Percentiles rank a stretch among this genome's conserved stretches.
Evolutionary conservation across 2,329 filamentous ascomycete species (phyloP).

Genomic region (Phyllosticta citribraziliensis): DNA sequence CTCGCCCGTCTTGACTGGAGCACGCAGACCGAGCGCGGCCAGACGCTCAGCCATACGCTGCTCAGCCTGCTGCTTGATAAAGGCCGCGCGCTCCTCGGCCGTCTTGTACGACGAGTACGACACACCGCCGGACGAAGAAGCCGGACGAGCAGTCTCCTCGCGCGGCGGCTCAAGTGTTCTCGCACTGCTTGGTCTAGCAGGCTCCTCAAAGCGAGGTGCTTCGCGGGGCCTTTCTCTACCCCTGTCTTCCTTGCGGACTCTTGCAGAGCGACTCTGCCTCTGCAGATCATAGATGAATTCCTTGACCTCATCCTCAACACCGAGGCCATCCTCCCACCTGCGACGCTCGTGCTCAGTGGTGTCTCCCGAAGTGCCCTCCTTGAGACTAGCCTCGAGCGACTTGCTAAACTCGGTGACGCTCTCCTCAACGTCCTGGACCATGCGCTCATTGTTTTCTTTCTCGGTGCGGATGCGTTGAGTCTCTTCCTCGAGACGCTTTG

Average conservation of each 20-base stretch:
- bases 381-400: slow-evolving; percentile 77
- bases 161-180: slow-evolving; percentile 40
- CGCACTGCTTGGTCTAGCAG: slow-evolving; percentile 17
- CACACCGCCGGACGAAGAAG: slow-evolving; percentile 49
- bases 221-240: slow-evolving; percentile 20
- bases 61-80: slow-evolving; percentile 94
- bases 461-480: slow-evolving; percentile 71
- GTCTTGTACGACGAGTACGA: slow-evolving; percentile 81
- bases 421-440: slow-evolving; percentile 95
- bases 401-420: slow-evolving; percentile 82
- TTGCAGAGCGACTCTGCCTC: slow-evolving; percentile 68
- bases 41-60: slow-evolving; percentile 94
- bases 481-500: slow-evolving; percentile 82
- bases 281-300: slow-evolving; percentile 98
- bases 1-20: slow-evolving; percentile 69
- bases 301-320: slow-evolving; percentile 91
- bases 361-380: slow-evolving; percentile 65
- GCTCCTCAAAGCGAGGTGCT: slow-evolving; percentile 30
- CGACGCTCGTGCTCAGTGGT: slow-evolving; percentile 82
- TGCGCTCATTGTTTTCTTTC: slow-evolving; percentile 86
- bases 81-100: slow-evolving; percentile 85
- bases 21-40: slow-evolving; percentile 84
- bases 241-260: slow-evolving; percentile 52
- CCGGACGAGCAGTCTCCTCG: slow-evolving; percentile 42
- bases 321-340: slow-evolving; percentile 90